Base-by-base conservation (phyloP, 768 basidiomycete species). In the Naganishia randhawae region DNA sequence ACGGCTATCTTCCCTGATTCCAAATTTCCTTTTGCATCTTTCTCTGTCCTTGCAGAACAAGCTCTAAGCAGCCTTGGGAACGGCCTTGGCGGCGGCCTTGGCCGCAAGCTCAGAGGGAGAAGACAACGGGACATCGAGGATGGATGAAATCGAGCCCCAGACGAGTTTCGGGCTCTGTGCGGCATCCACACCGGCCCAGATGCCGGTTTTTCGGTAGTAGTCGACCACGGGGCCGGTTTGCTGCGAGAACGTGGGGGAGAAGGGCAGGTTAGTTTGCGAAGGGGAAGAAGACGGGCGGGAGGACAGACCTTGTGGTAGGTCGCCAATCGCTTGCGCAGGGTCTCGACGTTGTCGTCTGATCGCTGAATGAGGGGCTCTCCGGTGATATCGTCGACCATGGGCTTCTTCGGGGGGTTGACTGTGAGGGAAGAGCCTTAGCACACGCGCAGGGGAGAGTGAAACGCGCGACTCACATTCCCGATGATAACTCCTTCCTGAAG, bases 331-430 rank as follows among this genome's bases (percentile, higher is more conserved):
- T 93, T 96, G 73, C 87, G 85, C 63, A 99, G 85, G 14, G 94
- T 91, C 80, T 96, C 92, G 70, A 92, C 91, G 69, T 97, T 99
- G 83, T 99, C 96, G 80, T 99, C 96, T 10, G 93, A 92, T 71
- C 96, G 89, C 80, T 97, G 95, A 75, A 95, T 88, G 72, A 99
- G 86, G 41, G 92, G 91, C 81, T 99, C 95, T 67, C 96, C 96
- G 3, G 93, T 90, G 39, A 90, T 83, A 80, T 99, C 96, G 81
- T 99, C 96, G 22, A 84, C 84, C 84, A 91, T 89, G n/a, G 87
- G 75, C 82, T 96, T 97, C 85, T 97, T 98, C 33, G 96, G 96
- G 6, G 96, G 96, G 82, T 94, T 99, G 78, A 69, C 74, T 73
- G 29, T n/a, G 27, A 66, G 57, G 53, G 14, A 32, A 65, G 16